phyloP scores from a whole-genome alignment of 1,284 basidiomycete genomes.

The Pholiota adiposa region DNA sequence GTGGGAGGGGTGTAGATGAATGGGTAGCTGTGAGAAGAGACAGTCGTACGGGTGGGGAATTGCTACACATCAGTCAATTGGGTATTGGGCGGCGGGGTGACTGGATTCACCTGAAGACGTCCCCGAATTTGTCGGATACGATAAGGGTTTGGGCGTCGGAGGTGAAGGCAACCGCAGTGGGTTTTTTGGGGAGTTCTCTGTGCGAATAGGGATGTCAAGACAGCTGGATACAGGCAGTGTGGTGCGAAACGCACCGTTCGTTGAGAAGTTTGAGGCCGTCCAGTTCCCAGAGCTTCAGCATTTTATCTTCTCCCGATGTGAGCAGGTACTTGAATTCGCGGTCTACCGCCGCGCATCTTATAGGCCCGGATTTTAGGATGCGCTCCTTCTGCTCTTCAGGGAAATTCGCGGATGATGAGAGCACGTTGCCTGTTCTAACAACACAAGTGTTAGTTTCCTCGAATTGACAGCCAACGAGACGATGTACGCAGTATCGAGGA shows the following conservation, averaged over 20 bases:
- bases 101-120: conserved; percentile 70
- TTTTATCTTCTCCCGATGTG: conserved; percentile 81
- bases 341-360: conserved; percentile 66
- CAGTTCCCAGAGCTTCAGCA: conserved; percentile 74
- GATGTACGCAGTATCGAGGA: conserved; percentile 55
- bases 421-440: conserved; percentile 56
- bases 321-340: conserved; percentile 53
- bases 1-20: conserved; percentile 36
- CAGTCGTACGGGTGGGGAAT: background rate
- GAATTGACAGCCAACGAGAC: background rate
- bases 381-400: conserved; percentile 36
- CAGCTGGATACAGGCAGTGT: conserved; percentile 19
- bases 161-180: conserved; percentile 68
- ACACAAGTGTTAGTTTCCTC: background rate
- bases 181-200: conserved; percentile 79
- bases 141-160: conserved; percentile 62
- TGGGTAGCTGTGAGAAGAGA: conserved; percentile 50
- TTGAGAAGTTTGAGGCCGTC: conserved; percentile 58
- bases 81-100: background rate
- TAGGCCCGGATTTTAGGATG: conserved; percentile 53
- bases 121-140: conserved; percentile 87
- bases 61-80: background rate
- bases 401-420: conserved; percentile 46
- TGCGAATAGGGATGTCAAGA: background rate
- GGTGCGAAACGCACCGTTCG: conserved; percentile 53